A percentile compares a stretch with the other conserved stretches of the same genome.
phyloP scores from a whole-genome alignment of 495 filamentous ascomycete genomes.

The Aspergillus leporis region DNA sequence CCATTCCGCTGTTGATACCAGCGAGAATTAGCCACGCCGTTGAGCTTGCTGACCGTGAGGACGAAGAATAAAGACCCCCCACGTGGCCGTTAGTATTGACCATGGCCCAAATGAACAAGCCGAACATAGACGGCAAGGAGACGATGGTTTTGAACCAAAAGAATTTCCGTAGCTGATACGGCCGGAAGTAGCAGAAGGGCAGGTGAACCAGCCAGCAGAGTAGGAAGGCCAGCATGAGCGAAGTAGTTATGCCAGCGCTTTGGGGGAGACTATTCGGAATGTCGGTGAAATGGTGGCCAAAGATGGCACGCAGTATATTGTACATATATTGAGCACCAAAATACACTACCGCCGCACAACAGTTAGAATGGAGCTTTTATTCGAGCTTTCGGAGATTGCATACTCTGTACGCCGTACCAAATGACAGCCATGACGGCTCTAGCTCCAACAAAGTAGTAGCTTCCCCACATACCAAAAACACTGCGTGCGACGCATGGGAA shows the following conservation, averaged over 20 bases:
- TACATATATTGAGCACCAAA: constrained; percentile 29
- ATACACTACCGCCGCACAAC: background rate
- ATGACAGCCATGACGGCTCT: constrained; percentile 6
- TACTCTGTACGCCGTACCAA: background rate
- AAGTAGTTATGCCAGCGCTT: constrained; percentile 54
- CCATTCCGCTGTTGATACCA: constrained; percentile 43
- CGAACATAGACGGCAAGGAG: constrained; percentile 31
- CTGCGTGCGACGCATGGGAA: constrained; percentile 59
- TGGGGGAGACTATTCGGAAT: constrained; percentile 56
- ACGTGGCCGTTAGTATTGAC: constrained; percentile 34
- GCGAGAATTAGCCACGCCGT: constrained; percentile 40
- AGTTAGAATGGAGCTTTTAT: background rate
- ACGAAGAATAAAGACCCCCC: constrained; percentile 25
- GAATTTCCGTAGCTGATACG: constrained; percentile 31
- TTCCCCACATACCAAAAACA: constrained; percentile 14
- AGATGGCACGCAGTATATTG: constrained; percentile 56
- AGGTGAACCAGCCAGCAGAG: constrained; percentile 44
- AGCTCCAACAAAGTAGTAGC: constrained; percentile 4
- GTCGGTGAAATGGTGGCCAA: constrained; percentile 62
- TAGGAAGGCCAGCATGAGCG: constrained; percentile 61
- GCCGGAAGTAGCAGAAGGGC: constrained; percentile 32
- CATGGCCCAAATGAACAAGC: constrained; percentile 34
- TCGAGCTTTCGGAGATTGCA: background rate
- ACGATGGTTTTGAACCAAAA: constrained; percentile 33
- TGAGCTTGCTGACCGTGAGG: constrained; percentile 21